Base-by-base conservation (phyloP, 805 yeast species). In the Kazachstania bromeliacearum region DNA sequence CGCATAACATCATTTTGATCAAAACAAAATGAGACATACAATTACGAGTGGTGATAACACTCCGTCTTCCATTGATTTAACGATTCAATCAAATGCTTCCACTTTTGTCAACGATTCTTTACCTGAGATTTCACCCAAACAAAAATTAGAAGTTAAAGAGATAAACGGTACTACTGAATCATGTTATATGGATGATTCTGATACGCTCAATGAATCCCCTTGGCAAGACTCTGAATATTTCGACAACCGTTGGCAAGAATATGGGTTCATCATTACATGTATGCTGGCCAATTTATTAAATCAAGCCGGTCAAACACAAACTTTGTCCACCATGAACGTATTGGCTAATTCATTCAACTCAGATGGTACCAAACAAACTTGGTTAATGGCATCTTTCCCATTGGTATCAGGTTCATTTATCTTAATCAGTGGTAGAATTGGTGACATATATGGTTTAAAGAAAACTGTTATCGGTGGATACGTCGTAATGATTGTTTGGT, bases 341-440 rank as follows among this genome's bases (percentile, higher is more conserved):
- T 45, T 68, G 1, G 60, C 57, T 1, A 43, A 44, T 2, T 52
- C 57, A 4, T 62, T 69, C 27, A 43, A 57, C 16, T 48, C 64
- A 1, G 44, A 54, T 8, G 39, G 41, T 6, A 55, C 57, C 2
- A 60, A 63, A 35, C 64, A 68, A 37, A 46, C 69, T 17, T 79
- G 94, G 92, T 73, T 75, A 48, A 68, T 76, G 66, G 85, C 87
- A 2, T 71, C 84, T 1, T 79, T 73, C 51, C 75, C 85, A 0
- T 58, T 82, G 37, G 74, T 84, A 0, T 73, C 79, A 4, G 89
- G 89, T 10, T 78, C 89, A 0, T 75, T 81, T 42, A 80, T 82
- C 33, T 55, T 82, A 27, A 63, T 77, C 4, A 69, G 79, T 25
- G 92, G 92, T 7, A 67, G 77, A 35, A 48, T 79, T 29, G 92